Evolutionary conservation across 2,329 filamentous ascomycete genomes (phyloP).

Genomic region (Camptophora hylomeconis): DNA sequence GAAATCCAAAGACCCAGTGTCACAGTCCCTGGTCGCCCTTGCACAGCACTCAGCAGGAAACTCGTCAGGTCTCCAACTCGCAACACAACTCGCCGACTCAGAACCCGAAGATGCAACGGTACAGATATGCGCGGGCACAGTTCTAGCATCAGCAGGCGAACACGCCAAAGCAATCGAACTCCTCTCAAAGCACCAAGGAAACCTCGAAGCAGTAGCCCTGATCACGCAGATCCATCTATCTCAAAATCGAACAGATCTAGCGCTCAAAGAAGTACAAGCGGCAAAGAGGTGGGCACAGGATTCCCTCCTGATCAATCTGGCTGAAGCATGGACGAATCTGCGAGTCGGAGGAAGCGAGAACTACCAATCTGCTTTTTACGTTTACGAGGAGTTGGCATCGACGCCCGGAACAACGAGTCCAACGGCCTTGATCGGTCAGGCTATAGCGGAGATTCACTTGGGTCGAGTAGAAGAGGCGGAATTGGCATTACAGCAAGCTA

Average conservation of each 20-base stretch:
- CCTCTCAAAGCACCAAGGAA: slow-evolving; percentile 72
- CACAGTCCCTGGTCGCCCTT: slow-evolving; percentile 63
- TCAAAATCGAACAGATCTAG: slow-evolving; percentile 83
- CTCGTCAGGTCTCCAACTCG: slow-evolving; percentile 47
- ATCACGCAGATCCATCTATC: slow-evolving; percentile 86
- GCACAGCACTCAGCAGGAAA: slow-evolving; percentile 52
- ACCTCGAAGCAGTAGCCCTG: slow-evolving; percentile 63
- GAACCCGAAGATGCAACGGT: slow-evolving; percentile 64
- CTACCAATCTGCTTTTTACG: slow-evolving; percentile 95
- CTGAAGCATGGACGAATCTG: slow-evolving; percentile 88
- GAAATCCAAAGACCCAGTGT: slow-evolving; percentile 53
- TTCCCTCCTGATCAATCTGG: slow-evolving; percentile 81
- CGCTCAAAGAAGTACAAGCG: slow-evolving; percentile 72
- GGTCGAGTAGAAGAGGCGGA: slow-evolving; percentile 82
- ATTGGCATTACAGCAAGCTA: slow-evolving; percentile 66
- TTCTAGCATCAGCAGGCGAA: slow-evolving; percentile 67
- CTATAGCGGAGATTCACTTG: slow-evolving; percentile 80
- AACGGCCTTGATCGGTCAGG: slow-evolving; percentile 70
- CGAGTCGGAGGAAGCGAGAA: slow-evolving; percentile 85
- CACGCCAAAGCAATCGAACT: slow-evolving; percentile 75
- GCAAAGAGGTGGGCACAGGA: slow-evolving; percentile 93
- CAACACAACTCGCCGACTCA: slow-evolving; percentile 55
- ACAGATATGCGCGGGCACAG: slow-evolving; percentile 67
- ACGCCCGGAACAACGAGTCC: slow-evolving; percentile 67
- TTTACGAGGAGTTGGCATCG: slow-evolving; percentile 90